These are phyloP conservation scores for Phaffia australis DNA, from an alignment of 768 basidiomycete species.

Conservation along the genomic window DNA sequence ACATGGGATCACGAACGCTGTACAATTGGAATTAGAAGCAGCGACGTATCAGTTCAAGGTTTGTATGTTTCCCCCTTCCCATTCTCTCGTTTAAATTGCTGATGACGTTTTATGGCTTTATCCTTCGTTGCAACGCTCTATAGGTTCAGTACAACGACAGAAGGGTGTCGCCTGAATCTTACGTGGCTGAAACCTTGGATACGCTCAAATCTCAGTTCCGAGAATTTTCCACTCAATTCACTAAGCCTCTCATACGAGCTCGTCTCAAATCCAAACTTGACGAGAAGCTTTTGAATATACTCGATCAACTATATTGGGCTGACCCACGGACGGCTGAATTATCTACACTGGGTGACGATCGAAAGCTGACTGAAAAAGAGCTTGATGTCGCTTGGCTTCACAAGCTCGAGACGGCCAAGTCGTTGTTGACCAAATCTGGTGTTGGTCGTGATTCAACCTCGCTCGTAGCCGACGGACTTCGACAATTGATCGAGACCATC, in stretches of 20 bases:
- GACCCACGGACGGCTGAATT: constrained; percentile 78
- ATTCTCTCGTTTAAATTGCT: not conserved
- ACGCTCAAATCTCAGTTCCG: constrained; percentile 77
- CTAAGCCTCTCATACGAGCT: constrained; percentile 72
- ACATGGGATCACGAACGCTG: constrained; percentile 91
- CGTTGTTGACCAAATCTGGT: constrained; percentile 87
- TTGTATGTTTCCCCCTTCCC: constrained; percentile 39
- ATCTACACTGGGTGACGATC: constrained; percentile 55
- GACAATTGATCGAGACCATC: constrained; percentile 80
- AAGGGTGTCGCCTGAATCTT: constrained; percentile 85
- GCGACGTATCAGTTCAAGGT: constrained; percentile 99
- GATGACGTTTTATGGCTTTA: not conserved
- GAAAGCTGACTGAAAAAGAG: constrained; percentile 50
- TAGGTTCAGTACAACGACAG: constrained; percentile 62
- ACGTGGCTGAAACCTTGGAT: constrained; percentile 95
- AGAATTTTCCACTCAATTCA: constrained; percentile 71
- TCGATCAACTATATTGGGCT: constrained; percentile 94
- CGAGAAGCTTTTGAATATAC: constrained; percentile 90
- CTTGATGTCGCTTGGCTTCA: constrained; percentile 89
- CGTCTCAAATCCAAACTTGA: constrained; percentile 89
- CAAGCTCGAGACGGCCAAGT: constrained; percentile 89
- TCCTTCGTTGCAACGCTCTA: not conserved
- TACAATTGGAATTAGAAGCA: constrained; percentile 93
- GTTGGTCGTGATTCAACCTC: constrained; percentile 88
- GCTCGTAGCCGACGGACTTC: constrained; percentile 85